These are phyloP conservation scores for Corchorus olitorius DNA, from an alignment of 345 rosid genomes.

Conservation along the genomic window DNA sequence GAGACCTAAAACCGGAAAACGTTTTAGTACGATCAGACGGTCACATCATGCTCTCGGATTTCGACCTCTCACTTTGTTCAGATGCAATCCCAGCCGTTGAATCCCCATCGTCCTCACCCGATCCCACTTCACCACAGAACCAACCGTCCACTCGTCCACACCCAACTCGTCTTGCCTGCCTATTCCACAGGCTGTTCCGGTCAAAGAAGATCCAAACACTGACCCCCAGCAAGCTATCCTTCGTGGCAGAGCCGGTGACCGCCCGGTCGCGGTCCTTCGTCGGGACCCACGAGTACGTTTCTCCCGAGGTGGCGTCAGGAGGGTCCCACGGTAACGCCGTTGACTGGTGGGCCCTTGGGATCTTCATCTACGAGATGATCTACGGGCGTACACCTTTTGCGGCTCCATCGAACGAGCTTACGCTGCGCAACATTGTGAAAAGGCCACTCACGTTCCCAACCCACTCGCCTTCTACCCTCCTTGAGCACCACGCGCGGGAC, in stretches of 20 bases:
- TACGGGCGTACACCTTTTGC: slow-evolving; percentile 87
- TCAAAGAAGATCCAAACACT: slow-evolving; percentile 63
- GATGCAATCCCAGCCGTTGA: slow-evolving; percentile 84
- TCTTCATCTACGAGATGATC: slow-evolving; percentile 81
- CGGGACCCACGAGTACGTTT: slow-evolving; percentile 94
- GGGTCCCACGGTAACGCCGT: slow-evolving; percentile 91
- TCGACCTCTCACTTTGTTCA: slow-evolving; percentile 83
- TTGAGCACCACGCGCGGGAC: slow-evolving; percentile 70
- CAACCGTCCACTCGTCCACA: slow-evolving; percentile 29
- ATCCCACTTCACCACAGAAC: slow-evolving; percentile 30
- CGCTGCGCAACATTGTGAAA: slow-evolving; percentile 86
- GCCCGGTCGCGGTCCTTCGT: slow-evolving; percentile 92
- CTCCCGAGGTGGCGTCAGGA: slow-evolving; percentile 93
- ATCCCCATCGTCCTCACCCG: slow-evolving; percentile 58
- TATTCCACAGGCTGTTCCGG: slow-evolving; percentile 57
- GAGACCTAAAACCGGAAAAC: slow-evolving; percentile 95
- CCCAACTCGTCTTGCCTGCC: slow-evolving; percentile 42
- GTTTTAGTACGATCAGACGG: slow-evolving; percentile 90
- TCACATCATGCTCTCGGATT: slow-evolving; percentile 98
- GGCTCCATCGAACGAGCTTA: slow-evolving; percentile 67
- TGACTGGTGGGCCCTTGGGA: slow-evolving; percentile 97
- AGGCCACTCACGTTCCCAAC: slow-evolving; percentile 65
- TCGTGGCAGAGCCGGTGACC: slow-evolving; percentile 91
- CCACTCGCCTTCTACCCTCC: slow-evolving; percentile 42
- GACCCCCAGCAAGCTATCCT: slow-evolving; percentile 52